phyloP scores from a whole-genome alignment of 257 asterid species.

The Vinca minor region DNA sequence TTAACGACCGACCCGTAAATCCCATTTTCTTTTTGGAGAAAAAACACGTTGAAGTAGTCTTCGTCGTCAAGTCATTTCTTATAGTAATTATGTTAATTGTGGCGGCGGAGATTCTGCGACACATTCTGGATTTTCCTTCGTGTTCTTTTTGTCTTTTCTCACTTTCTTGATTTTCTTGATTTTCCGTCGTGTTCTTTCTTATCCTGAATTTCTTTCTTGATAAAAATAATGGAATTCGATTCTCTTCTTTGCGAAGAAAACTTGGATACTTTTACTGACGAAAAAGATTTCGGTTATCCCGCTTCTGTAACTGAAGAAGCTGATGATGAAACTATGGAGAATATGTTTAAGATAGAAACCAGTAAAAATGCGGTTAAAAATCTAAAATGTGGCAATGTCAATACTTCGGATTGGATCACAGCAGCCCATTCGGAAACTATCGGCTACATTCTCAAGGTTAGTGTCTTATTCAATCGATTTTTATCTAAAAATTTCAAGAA shows the following conservation, averaged over 20 bases:
- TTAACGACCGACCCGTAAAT: too few relatives aligned
- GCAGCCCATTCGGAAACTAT: slow-evolving; percentile 47
- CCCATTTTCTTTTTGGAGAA: neutral
- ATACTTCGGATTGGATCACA: slow-evolving; percentile 20
- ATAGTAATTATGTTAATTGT: slow-evolving; percentile 26
- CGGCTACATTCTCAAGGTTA: slow-evolving; percentile 32
- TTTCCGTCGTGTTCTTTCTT: too few relatives aligned
- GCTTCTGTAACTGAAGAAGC: neutral
- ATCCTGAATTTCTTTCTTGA: slow-evolving; percentile 5
- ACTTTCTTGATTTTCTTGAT: too few relatives aligned
- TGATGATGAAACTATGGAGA: slow-evolving; percentile 24
- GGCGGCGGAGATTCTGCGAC: slow-evolving; percentile 32
- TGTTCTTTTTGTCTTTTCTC: too few relatives aligned
- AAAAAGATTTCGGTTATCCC: neutral
- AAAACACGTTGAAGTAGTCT: neutral
- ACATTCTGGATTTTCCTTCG: too few relatives aligned
- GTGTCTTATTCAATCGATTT: slow-evolving; percentile 6
- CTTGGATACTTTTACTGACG: slow-evolving; percentile 9
- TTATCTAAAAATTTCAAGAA: neutral
- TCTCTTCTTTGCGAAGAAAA: slow-evolving; percentile 36
- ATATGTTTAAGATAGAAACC: slow-evolving; percentile 37
- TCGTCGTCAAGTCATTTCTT: slow-evolving; percentile 8
- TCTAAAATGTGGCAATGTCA: too few relatives aligned
- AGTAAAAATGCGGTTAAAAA: slow-evolving; percentile 11
- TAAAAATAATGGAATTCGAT: slow-evolving; percentile 21